These are phyloP conservation scores for Coleophoma crateriformis DNA, from an alignment of 2,329 filamentous ascomycete species.

Conservation along the genomic window DNA sequence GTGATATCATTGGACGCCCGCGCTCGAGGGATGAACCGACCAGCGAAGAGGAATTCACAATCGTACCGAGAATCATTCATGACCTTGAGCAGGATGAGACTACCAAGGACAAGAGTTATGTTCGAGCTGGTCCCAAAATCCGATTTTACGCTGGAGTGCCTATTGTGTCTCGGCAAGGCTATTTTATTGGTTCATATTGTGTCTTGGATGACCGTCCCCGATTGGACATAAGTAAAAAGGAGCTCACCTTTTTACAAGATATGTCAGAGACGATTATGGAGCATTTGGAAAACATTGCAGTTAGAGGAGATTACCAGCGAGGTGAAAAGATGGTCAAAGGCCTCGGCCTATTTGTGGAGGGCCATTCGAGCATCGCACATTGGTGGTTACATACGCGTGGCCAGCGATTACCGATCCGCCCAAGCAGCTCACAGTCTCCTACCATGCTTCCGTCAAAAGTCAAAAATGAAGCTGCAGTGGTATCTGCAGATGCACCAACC, in stretches of 20 bases:
- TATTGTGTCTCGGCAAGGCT: constrained; percentile 13
- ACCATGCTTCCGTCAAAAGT: background rate
- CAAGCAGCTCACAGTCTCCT: background rate
- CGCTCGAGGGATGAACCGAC: background rate
- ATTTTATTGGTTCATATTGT: constrained; percentile 53
- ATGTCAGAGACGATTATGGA: constrained; percentile 50
- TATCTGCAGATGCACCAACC: background rate
- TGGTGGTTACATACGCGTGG: constrained; percentile 6
- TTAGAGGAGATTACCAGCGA: constrained; percentile 41
- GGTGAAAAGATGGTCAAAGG: constrained; percentile 47
- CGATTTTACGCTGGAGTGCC: constrained; percentile 15
- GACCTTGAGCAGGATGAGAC: background rate
- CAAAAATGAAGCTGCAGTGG: background rate
- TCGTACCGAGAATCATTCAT: background rate
- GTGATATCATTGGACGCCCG: background rate
- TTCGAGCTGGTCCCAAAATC: background rate
- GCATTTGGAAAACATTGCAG: constrained; percentile 51
- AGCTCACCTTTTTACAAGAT: constrained; percentile 47
- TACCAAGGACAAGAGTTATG: background rate
- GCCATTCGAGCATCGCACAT: constrained; percentile 27
- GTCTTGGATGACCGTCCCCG: constrained; percentile 52
- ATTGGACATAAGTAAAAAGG: constrained; percentile 39
- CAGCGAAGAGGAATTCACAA: background rate
- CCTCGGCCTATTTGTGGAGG: constrained; percentile 45
- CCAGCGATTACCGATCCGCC: background rate